A percentile compares a stretch with the other conserved stretches of the same genome.
Evolutionary conservation across 768 basidiomycete species (phyloP).

Genomic region (Tricholoma matsutake): DNA sequence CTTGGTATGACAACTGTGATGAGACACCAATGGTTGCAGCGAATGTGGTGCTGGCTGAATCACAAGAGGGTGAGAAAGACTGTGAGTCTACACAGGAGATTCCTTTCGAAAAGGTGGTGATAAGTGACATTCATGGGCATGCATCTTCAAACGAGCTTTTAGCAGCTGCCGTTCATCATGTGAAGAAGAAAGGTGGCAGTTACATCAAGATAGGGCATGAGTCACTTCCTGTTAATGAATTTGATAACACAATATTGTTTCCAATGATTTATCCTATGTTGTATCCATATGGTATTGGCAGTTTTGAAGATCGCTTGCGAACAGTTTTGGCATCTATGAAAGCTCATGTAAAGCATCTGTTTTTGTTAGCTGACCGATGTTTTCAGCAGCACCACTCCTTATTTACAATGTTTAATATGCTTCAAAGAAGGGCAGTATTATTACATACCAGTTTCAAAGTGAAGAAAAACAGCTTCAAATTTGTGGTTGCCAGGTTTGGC

Average conservation of each 20-base stretch:
- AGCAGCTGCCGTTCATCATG: neutral
- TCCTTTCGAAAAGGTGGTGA: constrained; percentile 3
- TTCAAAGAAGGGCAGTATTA: constrained; percentile 30
- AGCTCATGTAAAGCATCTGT: constrained; percentile 31
- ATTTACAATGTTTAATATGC: constrained; percentile 35
- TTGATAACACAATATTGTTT: constrained; percentile 35
- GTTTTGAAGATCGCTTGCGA: constrained; percentile 33
- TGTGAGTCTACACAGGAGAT: neutral
- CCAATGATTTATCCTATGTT: constrained; percentile 41
- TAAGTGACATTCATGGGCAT: constrained; percentile 1
- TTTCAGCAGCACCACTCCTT: constrained; percentile 40
- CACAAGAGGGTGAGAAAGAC: neutral
- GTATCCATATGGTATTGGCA: constrained; percentile 42
- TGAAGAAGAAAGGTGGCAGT: neutral
- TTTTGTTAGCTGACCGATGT: constrained; percentile 24
- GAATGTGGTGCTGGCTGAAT: neutral
- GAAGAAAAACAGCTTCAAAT: constrained; percentile 19
- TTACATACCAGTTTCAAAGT: constrained; percentile 32
- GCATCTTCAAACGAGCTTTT: neutral
- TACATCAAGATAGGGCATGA: neutral
- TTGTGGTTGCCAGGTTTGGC: constrained; percentile 22
- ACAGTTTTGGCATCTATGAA: constrained; percentile 22
- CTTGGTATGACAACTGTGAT: constrained; percentile 1
- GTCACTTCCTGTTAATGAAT: constrained; percentile 26
- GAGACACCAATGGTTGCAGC: neutral